Evolutionary conservation across 2,329 filamentous ascomycete species (phyloP), one percentile per base, ranked within the genome.

Genomic region (Diaporthe ilicicola): DNA sequence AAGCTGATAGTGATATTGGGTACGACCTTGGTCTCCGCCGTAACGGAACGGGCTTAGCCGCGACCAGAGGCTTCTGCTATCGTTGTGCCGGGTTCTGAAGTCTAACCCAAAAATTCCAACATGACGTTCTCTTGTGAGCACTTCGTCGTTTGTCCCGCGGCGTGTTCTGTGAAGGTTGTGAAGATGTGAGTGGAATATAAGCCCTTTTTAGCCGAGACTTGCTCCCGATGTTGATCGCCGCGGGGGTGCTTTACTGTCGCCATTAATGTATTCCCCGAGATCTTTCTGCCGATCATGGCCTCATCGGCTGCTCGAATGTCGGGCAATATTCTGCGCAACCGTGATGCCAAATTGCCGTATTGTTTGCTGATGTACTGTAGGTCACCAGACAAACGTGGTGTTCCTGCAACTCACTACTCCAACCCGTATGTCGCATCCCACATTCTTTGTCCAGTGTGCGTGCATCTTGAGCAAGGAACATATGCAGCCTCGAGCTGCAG

Each of bases 171-270:
- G 27, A 34, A 48, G 59, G 27, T 15, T 29, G 44, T 24, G 44
- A 37, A 19, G 12, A 19, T 24, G 42, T 34, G 59, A 34, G 42
- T 12, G 34, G 46, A 10, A 17, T 34, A 34, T 27, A 34, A 17
- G 19, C 32, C 59, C 59, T 24, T 48, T 59, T 62, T 62, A 62
- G 59, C 59, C 59, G 42, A 34, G 22, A 62, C 27, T 34, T 48
- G n/a, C 13, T 32, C 27, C 59, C 59, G 59, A 27, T 62, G 42
- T 39, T 48, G 59, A 62, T 62, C 27, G 59, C 42, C 42, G 42
- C 42, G 42, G 59, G 39, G 27, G 27, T 19, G 13, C 22, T 44
- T 27, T n/a, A 22, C 22, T 24, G 10, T 37, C 32, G 59, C 22
- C 42, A 48, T 19, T 13, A 48, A 10, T 15, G 5, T 9, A 13